A percentile compares a stretch with the other conserved stretches of the same genome.
Conservation (phyloP, 192 early-diverging fungal species). For the Podila epicladia region DNA sequence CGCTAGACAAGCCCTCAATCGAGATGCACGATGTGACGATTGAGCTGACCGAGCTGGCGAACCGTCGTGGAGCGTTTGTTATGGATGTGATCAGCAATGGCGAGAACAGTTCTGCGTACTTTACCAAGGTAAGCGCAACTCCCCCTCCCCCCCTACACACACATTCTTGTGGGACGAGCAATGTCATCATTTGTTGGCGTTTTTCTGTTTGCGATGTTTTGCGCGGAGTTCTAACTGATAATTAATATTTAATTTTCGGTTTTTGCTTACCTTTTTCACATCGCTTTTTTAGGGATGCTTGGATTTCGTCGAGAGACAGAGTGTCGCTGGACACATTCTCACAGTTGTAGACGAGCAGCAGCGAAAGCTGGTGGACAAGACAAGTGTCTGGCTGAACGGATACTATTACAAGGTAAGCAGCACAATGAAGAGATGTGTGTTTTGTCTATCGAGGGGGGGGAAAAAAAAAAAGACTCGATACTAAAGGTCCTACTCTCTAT, state of each 20-base stretch:
- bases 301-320: slow-evolving; percentile 51
- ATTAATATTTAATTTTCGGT: too few relatives aligned
- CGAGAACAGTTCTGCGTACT: slow-evolving; percentile 52
- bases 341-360: slow-evolving; percentile 54
- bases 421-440: too few relatives aligned
- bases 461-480: too few relatives aligned
- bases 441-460: too few relatives aligned
- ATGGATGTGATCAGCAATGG: slow-evolving; percentile 61
- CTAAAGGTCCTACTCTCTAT: background rate
- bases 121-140: slow-evolving; percentile 51
- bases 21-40: slow-evolving; percentile 37
- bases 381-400: slow-evolving; percentile 52
- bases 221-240: background rate
- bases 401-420: slow-evolving; percentile 52
- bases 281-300: slow-evolving; percentile 49
- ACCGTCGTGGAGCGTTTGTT: slow-evolving; percentile 58
- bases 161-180: background rate
- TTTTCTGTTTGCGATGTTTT: background rate
- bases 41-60: slow-evolving; percentile 43
- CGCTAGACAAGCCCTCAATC: slow-evolving; percentile 19
- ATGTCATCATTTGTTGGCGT: too few relatives aligned
- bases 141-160: background rate
- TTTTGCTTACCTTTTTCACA: too few relatives aligned
- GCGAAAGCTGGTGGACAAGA: slow-evolving; percentile 23
- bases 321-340: slow-evolving; percentile 58